Percentiles rank a stretch among this genome's conserved stretches.
Evolutionary conservation across 768 basidiomycete genomes (phyloP).

Genomic region (Auricularia sp.): DNA sequence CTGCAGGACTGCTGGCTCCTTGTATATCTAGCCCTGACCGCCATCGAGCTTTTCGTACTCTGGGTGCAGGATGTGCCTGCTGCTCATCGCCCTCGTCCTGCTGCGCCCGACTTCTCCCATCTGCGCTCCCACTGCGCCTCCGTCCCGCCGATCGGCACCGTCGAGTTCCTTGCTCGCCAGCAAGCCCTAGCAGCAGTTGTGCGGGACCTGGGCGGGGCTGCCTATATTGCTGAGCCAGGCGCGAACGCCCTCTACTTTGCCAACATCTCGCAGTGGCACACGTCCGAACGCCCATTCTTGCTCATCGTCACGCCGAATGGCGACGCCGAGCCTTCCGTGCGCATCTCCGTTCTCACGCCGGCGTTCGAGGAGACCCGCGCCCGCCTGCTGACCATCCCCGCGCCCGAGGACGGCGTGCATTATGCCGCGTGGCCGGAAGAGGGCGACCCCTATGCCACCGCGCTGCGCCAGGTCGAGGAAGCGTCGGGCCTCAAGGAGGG

Average conservation of each 20-base stretch:
- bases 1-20: not conserved
- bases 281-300: conserved; percentile 73
- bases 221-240: conserved; percentile 74
- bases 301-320: conserved; percentile 44
- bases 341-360: conserved; percentile 59
- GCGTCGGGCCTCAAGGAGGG: conserved; percentile 17
- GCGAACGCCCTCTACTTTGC: conserved; percentile 60
- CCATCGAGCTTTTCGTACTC: not conserved
- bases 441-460: conserved; percentile 47
- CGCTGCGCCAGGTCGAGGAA: conserved; percentile 25
- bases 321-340: conserved; percentile 17
- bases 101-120: not conserved
- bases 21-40: not conserved
- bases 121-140: conserved; percentile 34
- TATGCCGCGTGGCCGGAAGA: conserved; percentile 56
- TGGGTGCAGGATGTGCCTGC: not conserved
- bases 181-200: conserved; percentile 40
- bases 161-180: conserved; percentile 46
- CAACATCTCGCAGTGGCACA: conserved; percentile 65
- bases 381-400: conserved; percentile 44
- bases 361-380: conserved; percentile 69
- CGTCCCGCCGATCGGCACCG: conserved; percentile 34
- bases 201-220: conserved; percentile 40
- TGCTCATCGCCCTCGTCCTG: not conserved
- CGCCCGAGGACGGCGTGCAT: conserved; percentile 23